phyloP scores from a whole-genome alignment of 2,329 filamentous ascomycete species.

The Beauveria australis region DNA sequence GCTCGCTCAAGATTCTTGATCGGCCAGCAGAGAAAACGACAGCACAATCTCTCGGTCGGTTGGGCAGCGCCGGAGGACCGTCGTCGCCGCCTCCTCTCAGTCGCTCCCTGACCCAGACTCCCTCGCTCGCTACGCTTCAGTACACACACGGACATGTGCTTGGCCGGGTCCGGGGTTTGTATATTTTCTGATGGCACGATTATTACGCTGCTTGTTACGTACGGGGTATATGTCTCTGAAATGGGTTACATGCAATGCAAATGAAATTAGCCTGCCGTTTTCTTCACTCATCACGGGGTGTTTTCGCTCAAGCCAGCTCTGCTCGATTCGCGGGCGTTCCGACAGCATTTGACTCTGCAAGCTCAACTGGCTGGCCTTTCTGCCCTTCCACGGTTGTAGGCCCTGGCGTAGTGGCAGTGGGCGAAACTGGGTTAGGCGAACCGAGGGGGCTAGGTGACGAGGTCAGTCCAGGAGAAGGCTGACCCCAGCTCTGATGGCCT shows the following conservation, averaged over 20 bases:
- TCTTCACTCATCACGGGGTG: too few relatives aligned
- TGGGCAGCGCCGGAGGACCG: too few relatives aligned
- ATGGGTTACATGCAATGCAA: neutral
- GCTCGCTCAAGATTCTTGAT: too few relatives aligned
- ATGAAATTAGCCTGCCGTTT: neutral
- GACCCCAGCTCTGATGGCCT: neutral
- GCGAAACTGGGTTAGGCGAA: neutral
- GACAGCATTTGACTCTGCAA: neutral
- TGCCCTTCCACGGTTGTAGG: neutral
- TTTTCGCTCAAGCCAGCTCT: neutral
- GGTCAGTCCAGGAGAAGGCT: neutral
- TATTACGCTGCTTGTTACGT: neutral
- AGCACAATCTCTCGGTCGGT: too few relatives aligned
- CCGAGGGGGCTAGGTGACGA: neutral
- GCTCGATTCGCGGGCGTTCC: neutral
- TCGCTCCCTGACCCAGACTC: too few relatives aligned
- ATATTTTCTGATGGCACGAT: neutral
- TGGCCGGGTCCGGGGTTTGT: neutral
- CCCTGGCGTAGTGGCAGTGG: neutral
- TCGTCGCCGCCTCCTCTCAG: too few relatives aligned
- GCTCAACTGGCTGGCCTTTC: neutral
- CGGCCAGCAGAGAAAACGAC: too few relatives aligned
- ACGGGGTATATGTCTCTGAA: neutral
- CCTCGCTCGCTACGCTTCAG: neutral
- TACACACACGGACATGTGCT: neutral